phyloP scores from a whole-genome alignment of 2,329 filamentous ascomycete species.

The Hypoxylon sp. region DNA sequence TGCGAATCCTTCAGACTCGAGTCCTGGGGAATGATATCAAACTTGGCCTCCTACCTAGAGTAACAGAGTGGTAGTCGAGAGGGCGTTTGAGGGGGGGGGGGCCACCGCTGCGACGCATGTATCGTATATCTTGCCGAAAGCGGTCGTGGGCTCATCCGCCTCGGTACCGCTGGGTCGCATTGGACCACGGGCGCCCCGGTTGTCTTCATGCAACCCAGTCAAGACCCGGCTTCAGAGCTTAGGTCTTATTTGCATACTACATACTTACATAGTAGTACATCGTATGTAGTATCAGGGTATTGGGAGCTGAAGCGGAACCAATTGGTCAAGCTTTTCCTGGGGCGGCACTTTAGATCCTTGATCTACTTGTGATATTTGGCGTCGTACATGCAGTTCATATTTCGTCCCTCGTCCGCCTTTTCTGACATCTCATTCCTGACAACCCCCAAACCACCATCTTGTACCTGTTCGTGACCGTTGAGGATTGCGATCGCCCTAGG shows the following conservation, averaged over 20 bases:
- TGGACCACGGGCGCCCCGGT: constrained; percentile 24
- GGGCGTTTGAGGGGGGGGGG: no score
- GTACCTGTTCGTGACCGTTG: constrained; percentile 16
- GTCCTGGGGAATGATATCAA: no score
- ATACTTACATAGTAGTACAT: no score
- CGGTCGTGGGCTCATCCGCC: constrained; percentile 1
- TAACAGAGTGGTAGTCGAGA: background rate
- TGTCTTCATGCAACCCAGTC: constrained; percentile 23
- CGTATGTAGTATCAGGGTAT: constrained; percentile 15
- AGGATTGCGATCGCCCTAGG: background rate
- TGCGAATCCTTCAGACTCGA: no score
- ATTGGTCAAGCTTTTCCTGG: constrained; percentile 22
- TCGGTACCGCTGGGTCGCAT: constrained; percentile 15
- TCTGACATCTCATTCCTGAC: constrained; percentile 12
- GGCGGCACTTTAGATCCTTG: constrained; percentile 13
- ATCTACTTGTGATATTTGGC: constrained; percentile 21
- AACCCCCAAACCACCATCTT: constrained; percentile 18
- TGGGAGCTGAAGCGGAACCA: constrained; percentile 3
- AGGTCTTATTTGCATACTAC: no score
- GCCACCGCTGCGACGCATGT: no score
- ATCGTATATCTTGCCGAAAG: background rate
- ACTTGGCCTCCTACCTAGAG: no score
- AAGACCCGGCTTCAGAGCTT: no score
- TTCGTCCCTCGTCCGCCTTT: constrained; percentile 6
- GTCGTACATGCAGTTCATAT: constrained; percentile 31